Conservation (phyloP, 306 rosid species). For the Begonia masoniana region DNA sequence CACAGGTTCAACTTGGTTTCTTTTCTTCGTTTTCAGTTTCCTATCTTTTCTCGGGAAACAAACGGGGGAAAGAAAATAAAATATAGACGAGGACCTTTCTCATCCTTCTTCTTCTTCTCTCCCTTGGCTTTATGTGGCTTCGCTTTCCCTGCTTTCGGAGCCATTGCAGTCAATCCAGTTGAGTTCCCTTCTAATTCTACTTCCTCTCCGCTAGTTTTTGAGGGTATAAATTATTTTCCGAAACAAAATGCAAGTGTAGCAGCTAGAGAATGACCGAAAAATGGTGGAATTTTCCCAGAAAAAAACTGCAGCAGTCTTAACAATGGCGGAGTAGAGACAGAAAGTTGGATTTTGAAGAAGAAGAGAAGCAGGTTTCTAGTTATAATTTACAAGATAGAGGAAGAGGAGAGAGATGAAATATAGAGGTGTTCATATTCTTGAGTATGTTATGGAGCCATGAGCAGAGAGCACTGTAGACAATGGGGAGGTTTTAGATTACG, state of each 20-base stretch:
- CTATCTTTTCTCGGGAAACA: too few relatives aligned
- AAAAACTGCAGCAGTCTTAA: not conserved
- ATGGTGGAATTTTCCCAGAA: not conserved
- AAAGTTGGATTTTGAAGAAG: not conserved
- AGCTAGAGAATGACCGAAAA: not conserved
- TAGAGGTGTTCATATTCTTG: not conserved
- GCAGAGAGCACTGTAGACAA: too few relatives aligned
- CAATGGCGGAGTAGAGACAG: not conserved
- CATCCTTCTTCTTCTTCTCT: conserved; percentile 90
- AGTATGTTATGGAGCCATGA: too few relatives aligned
- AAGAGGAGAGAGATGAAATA: not conserved
- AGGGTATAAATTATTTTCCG: not conserved
- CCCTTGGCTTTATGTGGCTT: conserved; percentile 79
- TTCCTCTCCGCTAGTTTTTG: too few relatives aligned
- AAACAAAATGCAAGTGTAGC: not conserved
- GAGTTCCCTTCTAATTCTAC: too few relatives aligned
- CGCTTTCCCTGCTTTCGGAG: conserved; percentile 75
- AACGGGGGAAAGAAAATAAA: not conserved
- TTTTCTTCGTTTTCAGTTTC: not conserved
- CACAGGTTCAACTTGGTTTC: not conserved
- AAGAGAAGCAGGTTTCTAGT: too few relatives aligned
- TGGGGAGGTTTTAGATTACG: not conserved
- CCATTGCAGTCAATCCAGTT: too few relatives aligned
- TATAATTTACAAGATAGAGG: too few relatives aligned
- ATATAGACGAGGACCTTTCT: conserved; percentile 53